phyloP scores from a whole-genome alignment of 495 filamentous ascomycete genomes.

The Viridothelium virens region DNA sequence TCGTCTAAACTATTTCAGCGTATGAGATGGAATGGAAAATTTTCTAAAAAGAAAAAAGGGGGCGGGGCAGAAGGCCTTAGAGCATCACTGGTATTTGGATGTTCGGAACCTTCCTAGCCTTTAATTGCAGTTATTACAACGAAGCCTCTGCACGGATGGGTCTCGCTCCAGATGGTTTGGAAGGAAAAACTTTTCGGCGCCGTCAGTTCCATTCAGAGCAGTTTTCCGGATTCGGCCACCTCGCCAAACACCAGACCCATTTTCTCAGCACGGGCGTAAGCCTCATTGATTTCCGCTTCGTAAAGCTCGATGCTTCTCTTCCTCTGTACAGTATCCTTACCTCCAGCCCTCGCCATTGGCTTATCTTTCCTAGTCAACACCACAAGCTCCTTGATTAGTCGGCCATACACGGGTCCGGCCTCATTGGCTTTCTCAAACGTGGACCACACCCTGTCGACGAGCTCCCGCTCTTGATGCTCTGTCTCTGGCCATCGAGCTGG shows the following conservation, averaged over 20 bases:
- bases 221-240: neutral
- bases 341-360: conserved; percentile 35
- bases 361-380: conserved; percentile 35
- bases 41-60: too few relatives aligned
- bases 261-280: neutral
- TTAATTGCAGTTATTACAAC: too few relatives aligned
- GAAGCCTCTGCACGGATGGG: too few relatives aligned
- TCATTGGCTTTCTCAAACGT: conserved; percentile 43
- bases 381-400: conserved; percentile 39
- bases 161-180: too few relatives aligned
- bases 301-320: conserved; percentile 30
- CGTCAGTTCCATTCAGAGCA: neutral
- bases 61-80: too few relatives aligned
- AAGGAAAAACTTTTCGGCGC: too few relatives aligned
- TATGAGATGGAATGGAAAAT: too few relatives aligned
- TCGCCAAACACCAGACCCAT: neutral
- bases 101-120: too few relatives aligned
- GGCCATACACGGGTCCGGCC: conserved; percentile 37
- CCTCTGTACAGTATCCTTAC: conserved; percentile 44
- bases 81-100: too few relatives aligned
- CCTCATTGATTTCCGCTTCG: conserved; percentile 32
- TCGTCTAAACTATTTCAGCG: too few relatives aligned
- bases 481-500: conserved; percentile 23
- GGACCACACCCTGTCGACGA: conserved; percentile 41
- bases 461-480: conserved; percentile 2